Evolutionary conservation across 805 yeast species (phyloP), one percentile per base, ranked within the genome.

Genomic region (Candida parachauliodes): DNA sequence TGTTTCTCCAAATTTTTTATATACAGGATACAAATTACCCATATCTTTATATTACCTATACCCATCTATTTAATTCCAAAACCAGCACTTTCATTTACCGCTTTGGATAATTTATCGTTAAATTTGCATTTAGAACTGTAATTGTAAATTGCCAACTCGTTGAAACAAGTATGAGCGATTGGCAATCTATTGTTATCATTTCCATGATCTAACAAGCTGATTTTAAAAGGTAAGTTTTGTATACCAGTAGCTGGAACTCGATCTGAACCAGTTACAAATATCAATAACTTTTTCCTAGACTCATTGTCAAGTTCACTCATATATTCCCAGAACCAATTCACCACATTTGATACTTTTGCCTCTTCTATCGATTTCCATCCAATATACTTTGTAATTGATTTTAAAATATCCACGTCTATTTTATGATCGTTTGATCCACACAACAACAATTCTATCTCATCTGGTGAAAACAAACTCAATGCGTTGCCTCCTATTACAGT

Each of bases 191-290:
- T 67, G 25, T 64, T 55, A 22, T 65, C 69, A 1, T 44, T 49
- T 5, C 59, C 64, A 18, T 44, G 44, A 12, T 47, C 45, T 9
- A 65, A 50, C 38, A 74, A 73, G 11, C 82, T 75, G n/a, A 91
- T 75, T 43, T 81, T 81, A 51, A 93, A 81, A 30, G 70, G 69
- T 64, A 91, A 62, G 36, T 83, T 81, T 21, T 84, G 81, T 20
- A 88, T 70, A 0, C 98, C 98, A 0, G 96, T 86, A 0, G 96
- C 95, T 1, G 98, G 98, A 6, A 93, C 70, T 31, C 96, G 66
- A 51, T 88, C 96, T 1, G 95, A 82, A 0, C 98, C 97, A 0
- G 96, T 89, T 2, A 89, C 79, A 56, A 91, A 91, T 14, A 72
- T 66, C 26, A 91, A 60, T 30, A 91, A 63, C 47, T 74, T 75